Evolutionary conservation across 2,329 filamentous ascomycete genomes (phyloP).

Genomic region (Ramularia endophylla): DNA sequence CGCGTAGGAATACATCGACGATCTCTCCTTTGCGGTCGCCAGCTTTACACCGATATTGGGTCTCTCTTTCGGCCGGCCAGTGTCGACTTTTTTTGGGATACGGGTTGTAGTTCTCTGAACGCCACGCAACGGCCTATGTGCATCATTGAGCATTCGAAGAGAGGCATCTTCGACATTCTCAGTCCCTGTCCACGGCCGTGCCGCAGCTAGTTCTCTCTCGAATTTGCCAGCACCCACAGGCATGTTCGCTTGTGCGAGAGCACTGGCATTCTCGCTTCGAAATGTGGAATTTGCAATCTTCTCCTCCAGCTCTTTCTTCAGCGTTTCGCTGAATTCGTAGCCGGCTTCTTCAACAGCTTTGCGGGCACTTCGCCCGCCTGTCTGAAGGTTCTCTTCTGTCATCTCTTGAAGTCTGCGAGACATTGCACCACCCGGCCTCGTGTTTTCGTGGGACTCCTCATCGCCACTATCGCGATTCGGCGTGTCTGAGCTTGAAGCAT

Average conservation of each 20-base stretch:
- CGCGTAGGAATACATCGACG: slow-evolving; percentile 48
- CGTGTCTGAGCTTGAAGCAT: slow-evolving; percentile 11
- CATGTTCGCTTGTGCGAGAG: slow-evolving; percentile 49
- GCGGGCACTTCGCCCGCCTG: slow-evolving; percentile 48
- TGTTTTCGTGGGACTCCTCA: slow-evolving; percentile 11
- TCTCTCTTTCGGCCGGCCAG: slow-evolving; percentile 35
- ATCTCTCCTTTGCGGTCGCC: slow-evolving; percentile 54
- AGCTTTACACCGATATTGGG: slow-evolving; percentile 44
- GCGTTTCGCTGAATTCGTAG: slow-evolving; percentile 50
- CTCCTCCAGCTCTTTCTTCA: slow-evolving; percentile 54
- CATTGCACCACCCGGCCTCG: slow-evolving; percentile 44
- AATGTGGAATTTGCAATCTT: slow-evolving; percentile 53
- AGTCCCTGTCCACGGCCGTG: slow-evolving; percentile 69
- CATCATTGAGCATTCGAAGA: slow-evolving; percentile 68
- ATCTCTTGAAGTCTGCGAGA: slow-evolving; percentile 52
- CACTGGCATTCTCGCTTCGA: slow-evolving; percentile 46
- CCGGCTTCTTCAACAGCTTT: slow-evolving; percentile 56
- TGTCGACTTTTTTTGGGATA: slow-evolving; percentile 41
- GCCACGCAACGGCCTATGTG: slow-evolving; percentile 50
- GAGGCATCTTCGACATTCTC: slow-evolving; percentile 71
- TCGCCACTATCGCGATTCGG: slow-evolving; percentile 15
- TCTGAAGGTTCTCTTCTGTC: slow-evolving; percentile 54
- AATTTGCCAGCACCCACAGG: slow-evolving; percentile 60
- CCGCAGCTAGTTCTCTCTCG: slow-evolving; percentile 61
- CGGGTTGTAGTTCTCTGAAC: slow-evolving; percentile 34